Percentiles rank a stretch among this genome's conserved stretches.
These are phyloP conservation scores for Moniliophthora roreri DNA, from an alignment of 1,284 basidiomycete species.

Conservation along the genomic window DNA sequence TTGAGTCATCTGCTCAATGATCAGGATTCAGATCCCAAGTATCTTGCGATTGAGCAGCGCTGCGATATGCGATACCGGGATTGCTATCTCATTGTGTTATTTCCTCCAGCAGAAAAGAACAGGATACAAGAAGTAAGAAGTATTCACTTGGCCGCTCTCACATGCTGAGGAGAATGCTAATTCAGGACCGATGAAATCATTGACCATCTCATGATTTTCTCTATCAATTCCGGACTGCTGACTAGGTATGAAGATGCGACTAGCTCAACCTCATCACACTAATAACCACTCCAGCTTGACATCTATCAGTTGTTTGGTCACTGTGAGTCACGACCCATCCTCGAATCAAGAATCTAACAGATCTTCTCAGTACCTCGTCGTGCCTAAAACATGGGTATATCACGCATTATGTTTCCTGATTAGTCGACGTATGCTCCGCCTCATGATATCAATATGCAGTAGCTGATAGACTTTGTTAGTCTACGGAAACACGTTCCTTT, in stretches of 20 bases:
- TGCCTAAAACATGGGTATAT: slow-evolving; percentile 30
- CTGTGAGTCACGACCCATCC: slow-evolving; percentile 17
- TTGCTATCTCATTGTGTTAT: slow-evolving; percentile 29
- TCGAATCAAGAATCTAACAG: not conserved
- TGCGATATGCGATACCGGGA: slow-evolving; percentile 30
- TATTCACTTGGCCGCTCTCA: not conserved
- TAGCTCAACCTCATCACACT: too few species aligned
- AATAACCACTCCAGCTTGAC: too few species aligned
- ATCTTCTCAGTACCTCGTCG: slow-evolving; percentile 23
- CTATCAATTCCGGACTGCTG: slow-evolving; percentile 30
- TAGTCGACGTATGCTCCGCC: slow-evolving; percentile 25
- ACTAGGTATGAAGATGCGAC: slow-evolving; percentile 25
- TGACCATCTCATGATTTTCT: slow-evolving; percentile 29
- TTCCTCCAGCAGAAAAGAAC: slow-evolving; percentile 31
- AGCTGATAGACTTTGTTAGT: slow-evolving; percentile 18
- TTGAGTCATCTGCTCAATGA: not conserved
- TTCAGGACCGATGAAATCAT: slow-evolving; percentile 31
- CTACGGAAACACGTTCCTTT: slow-evolving; percentile 32
- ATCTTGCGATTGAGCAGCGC: slow-evolving; percentile 28
- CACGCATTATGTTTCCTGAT: slow-evolving; percentile 31
- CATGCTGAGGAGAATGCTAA: not conserved
- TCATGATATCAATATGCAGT: not conserved
- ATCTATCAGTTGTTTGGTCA: slow-evolving; percentile 29
- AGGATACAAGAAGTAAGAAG: slow-evolving; percentile 27
- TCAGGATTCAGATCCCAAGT: slow-evolving; percentile 23